Evolutionary conservation across 495 filamentous ascomycete genomes (phyloP).

Genomic region (Daldinia childiae): DNA sequence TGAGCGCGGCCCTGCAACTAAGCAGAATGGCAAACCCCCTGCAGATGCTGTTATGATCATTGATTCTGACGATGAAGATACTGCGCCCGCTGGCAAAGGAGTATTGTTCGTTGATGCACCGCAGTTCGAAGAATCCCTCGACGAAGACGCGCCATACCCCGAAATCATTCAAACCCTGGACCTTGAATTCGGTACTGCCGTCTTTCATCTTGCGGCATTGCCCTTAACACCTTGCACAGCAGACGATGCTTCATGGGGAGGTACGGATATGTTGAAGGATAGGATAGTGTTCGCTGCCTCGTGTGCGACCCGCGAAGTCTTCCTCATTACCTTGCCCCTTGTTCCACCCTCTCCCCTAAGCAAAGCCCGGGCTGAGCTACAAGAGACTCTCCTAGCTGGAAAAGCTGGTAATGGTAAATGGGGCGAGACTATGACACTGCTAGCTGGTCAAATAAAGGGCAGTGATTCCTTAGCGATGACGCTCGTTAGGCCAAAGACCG

Average conservation of each 20-base stretch:
- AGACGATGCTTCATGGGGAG: conserved; percentile 62
- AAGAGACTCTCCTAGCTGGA: conserved; percentile 53
- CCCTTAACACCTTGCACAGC: conserved; percentile 56
- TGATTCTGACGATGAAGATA: conserved; percentile 79
- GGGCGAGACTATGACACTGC: conserved; percentile 67
- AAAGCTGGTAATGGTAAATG: conserved; percentile 64
- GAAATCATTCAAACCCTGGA: conserved; percentile 73
- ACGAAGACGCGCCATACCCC: conserved; percentile 56
- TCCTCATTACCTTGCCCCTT: conserved; percentile 76
- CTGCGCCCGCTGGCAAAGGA: conserved; percentile 30
- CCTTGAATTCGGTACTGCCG: conserved; percentile 70
- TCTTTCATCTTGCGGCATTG: conserved; percentile 67
- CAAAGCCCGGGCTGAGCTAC: conserved; percentile 60
- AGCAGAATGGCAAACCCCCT: conserved; percentile 53
- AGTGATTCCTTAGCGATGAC: conserved; percentile 74
- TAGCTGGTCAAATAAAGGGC: conserved; percentile 68
- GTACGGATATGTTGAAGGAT: conserved; percentile 67
- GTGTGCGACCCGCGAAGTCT: conserved; percentile 74
- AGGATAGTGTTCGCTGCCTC: conserved; percentile 76
- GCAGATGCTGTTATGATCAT: conserved; percentile 77
- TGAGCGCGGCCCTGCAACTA: conserved; percentile 45
- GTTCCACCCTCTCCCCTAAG: conserved; percentile 72
- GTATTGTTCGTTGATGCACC: conserved; percentile 55
- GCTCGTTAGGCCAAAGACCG: conserved; percentile 58
- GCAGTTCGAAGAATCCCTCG: conserved; percentile 56